Base-by-base conservation (phyloP, 768 basidiomycete species). In the Neoboletus subvelutipes region DNA sequence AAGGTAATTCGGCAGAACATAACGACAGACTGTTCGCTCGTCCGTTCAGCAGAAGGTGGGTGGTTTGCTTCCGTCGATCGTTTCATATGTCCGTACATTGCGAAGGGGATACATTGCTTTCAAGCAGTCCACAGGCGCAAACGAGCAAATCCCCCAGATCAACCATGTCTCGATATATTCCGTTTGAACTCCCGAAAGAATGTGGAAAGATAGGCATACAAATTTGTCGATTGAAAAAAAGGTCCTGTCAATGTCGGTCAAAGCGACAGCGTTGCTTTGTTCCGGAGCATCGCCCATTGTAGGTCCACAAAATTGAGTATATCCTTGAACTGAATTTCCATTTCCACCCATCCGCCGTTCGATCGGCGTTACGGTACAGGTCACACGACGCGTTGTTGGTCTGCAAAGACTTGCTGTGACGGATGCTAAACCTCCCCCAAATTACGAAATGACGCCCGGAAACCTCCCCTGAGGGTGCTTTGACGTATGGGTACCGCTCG, bases 201-300 rank as follows among this genome's bases (percentile, higher is more conserved):
- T 9, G 31, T 47, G 29, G 29, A 24, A 18, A 18, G 29, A 33
- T n/a, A 10, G 18, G 8, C 8, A 18, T 24, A 52, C 51, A 29
- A 13, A 48, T 47, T 24, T 31, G 41, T 24, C 17, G 36, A 22
- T 24, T n/a, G n/a, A n/a, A n/a, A 0, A 13, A 54, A 31, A 28
- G 5, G 36, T 22, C 36, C 15, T 12, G 37, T 55, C 22, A 29
- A 6, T 10, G 29, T 15, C 10, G 58, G 48, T 13, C 58, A 54
- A 55, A 54, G 51, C 57, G 29, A 13, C 15, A 12, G 20, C 5
- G 9, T 29, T 31, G 50, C 58, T 54, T 60, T 60, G 43, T 54
- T 29, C 58, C 28, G 26, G 20, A 36, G 33, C 50, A 37, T 18
- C 2, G 13, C 26, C 39, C 28, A 37, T 60, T 41, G 43, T 60